Conservation (phyloP, 192 early-diverging fungal species). For the Backusella sp. region DNA sequence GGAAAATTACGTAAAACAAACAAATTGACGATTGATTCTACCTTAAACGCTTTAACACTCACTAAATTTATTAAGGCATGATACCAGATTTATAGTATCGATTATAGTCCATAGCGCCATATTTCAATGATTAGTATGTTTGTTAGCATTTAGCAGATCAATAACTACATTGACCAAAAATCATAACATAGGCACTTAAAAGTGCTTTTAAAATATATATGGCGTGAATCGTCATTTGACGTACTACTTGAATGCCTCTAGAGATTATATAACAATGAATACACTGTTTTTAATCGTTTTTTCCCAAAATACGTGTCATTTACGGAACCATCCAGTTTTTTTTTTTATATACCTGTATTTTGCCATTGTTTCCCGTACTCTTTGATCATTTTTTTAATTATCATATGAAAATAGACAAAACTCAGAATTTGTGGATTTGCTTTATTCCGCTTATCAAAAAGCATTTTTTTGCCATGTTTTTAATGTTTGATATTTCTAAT, state of each 20-base stretch:
- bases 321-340: not conserved
- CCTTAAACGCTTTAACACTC: not conserved
- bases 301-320: not conserved
- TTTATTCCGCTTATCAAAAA: not conserved
- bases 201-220: not conserved
- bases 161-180: not conserved
- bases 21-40: not conserved
- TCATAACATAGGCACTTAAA: not conserved
- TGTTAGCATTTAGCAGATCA: not conserved
- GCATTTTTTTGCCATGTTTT: not conserved
- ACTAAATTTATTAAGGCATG: not conserved
- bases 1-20: not conserved
- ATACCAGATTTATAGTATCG: too few relatives aligned
- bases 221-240: not conserved
- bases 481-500: not conserved
- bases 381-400: not conserved
- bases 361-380: not conserved
- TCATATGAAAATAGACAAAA: not conserved
- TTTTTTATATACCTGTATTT: not conserved
- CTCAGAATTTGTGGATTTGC: not conserved
- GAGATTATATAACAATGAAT: not conserved
- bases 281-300: not conserved
- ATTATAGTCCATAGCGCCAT: not conserved
- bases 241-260: not conserved
- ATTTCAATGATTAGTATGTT: not conserved